Percentiles rank a stretch among this genome's conserved stretches.
Evolutionary conservation across 805 yeast genomes (phyloP).

Genomic region (Candida ipomoeae): DNA sequence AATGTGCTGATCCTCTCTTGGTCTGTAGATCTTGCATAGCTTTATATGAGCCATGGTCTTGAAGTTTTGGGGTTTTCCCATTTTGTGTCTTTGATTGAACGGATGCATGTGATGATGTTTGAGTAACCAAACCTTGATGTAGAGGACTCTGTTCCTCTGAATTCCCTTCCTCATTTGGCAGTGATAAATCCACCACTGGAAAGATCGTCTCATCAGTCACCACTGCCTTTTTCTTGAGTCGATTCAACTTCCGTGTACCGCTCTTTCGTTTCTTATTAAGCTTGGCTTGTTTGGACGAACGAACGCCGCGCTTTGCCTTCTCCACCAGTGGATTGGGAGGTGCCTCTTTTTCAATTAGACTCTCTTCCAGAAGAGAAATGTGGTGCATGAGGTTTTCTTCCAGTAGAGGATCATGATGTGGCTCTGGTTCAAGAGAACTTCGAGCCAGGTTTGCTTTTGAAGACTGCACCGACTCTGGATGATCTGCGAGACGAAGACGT

Average conservation of each 20-base stretch:
- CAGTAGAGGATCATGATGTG: too few relatives aligned
- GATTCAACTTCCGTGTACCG: background rate
- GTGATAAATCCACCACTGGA: background rate
- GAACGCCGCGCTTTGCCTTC: background rate
- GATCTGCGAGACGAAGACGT: background rate
- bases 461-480: too few relatives aligned
- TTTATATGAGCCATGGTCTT: background rate
- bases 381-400: too few relatives aligned
- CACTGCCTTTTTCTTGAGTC: background rate
- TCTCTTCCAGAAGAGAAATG: too few relatives aligned
- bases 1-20: too few relatives aligned
- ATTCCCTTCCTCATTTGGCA: background rate
- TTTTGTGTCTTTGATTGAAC: background rate
- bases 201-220: background rate
- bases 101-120: background rate
- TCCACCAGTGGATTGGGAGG: background rate
- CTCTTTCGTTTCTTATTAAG: slow-evolving; percentile 8
- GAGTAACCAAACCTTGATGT: background rate
- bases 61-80: background rate
- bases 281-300: slow-evolving; percentile 1
- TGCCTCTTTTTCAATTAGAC: background rate
- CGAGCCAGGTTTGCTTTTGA: background rate
- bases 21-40: too few relatives aligned
- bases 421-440: too few relatives aligned
- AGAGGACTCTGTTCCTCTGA: background rate